Base-by-base conservation (phyloP, 1,284 basidiomycete genomes). In the Flammula alnicola region DNA sequence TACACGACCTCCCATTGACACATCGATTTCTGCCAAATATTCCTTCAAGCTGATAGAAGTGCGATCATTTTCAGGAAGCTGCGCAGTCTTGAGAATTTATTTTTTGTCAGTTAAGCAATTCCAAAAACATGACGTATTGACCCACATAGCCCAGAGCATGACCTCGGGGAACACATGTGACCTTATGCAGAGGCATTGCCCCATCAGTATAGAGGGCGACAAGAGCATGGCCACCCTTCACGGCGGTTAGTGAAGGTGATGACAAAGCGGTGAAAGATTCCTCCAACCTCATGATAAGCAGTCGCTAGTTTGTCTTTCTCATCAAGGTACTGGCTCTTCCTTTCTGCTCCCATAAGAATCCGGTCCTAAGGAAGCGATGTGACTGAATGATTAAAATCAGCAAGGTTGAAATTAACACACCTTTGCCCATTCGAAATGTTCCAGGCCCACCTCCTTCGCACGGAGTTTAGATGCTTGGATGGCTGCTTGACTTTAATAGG, bases 341-440 rank as follows among this genome's bases (percentile, higher is more conserved):
- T 79, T 69, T 98, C 95, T 19, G 91, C 91, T 39, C 95, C 95
- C 93, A 98, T 95, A 57, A 96, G 73, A 58, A 97, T 96, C 44
- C 93, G 88, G 69, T 95, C 93, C 88, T 88, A 62, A 38, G 49
- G 29, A 44, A 29, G 19, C 45, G 33, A 32, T 36, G 29, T 45
- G 42, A 29, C 31, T 38, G 37, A 17, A 32, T 51, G 6, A 47
- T 33, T 39, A 33, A 35, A 51, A 40, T 26, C 26, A 23, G 23
- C 27, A 39, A 41, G 33, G 30, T 20, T 40, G 9, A 12, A 12
- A 32, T 27, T 4, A 39, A 36, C 69, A 56, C 60, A 86, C 92
- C 80, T 88, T 95, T 56, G 95, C 95, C 95, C 95, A 98, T 75
- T 97, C 95, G 65, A 97, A 92, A 64, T 97, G 92, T 54, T 81